Conservation (phyloP, 257 asterid species). For the Ophiorrhiza pumila region DNA sequence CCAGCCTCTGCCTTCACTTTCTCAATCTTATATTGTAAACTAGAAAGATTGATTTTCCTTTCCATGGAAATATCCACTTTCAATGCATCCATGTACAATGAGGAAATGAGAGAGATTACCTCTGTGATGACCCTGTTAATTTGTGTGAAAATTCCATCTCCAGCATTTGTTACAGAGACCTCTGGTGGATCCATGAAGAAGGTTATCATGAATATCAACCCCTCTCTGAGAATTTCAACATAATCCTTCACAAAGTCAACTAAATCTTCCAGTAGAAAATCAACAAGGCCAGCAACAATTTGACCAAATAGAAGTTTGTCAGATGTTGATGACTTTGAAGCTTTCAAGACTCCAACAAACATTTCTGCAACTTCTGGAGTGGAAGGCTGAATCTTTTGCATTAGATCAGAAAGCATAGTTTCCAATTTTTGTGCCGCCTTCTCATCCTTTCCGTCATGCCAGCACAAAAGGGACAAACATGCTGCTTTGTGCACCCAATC, state of each 20-base stretch:
- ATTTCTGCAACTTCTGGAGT: background rate
- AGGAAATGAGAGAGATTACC: background rate
- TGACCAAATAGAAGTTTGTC: background rate
- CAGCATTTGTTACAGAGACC: background rate
- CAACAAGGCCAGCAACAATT: background rate
- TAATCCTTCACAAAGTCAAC: background rate
- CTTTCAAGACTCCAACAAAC: background rate
- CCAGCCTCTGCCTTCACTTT: background rate
- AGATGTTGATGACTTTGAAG: background rate
- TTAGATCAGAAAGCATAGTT: background rate
- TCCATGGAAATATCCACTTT: background rate
- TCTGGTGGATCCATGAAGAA: background rate
- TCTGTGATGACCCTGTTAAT: background rate
- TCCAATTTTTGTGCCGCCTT: background rate
- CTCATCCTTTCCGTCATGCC: slow-evolving; percentile 9
- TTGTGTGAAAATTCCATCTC: background rate
- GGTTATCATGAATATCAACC: background rate
- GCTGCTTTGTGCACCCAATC: background rate
- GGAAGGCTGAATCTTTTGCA: background rate
- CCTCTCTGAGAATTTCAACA: background rate
- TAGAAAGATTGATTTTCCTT: background rate
- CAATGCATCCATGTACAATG: background rate
- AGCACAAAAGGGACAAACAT: background rate
- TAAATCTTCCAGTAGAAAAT: background rate
- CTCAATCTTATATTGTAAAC: background rate